Base-by-base conservation (phyloP, 2,329 filamentous ascomycete genomes). In the Hymenoscyphus repandus region DNA sequence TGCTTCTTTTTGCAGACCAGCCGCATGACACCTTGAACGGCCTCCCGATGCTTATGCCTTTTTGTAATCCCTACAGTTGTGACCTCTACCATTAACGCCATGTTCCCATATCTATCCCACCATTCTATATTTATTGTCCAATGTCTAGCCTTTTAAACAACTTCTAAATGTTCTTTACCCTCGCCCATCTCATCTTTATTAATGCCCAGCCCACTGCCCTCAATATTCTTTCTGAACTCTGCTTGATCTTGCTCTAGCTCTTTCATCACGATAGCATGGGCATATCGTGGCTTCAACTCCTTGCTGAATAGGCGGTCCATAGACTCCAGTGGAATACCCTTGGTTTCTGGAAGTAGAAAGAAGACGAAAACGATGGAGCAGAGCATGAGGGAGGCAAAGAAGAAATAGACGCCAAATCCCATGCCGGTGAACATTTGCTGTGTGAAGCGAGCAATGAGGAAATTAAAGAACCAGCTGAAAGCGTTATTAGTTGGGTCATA, bases 401-500 rank as follows among this genome's bases (percentile, higher is more conserved):
- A 54, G 9, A 64, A 47, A 41, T 61, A 62, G 0, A 56, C 56
- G 5, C 60, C 59, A 33, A 55, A 63, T 0, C 51, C 52, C 38
- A 62, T 63, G 6, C 49, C 47, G n/a, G 52, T 58, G 27, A 63
- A 50, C 56, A 60, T 56, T 7, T 50, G 54, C 1, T 56, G 55
- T 1, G 58, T 61, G 11, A 61, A 58, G 5, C 58, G 70, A 1
- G 85, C 82, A 49, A 88, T 78, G 20, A 86, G 75, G 56, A 88
- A 85, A 63, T 88, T 88, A 68, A 88, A 87, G 1, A 88, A 68
- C 83, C 83, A 86, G 62, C 88, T 82, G 0, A 79, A 84, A 1
- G 79, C n/a, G 13, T 22, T 31, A 13, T 15, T 18, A 20, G 17
- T 13, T 7, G 13, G 18, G 33, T 17, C 30, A 6, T 3, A 12